Evolutionary conservation across 352 stramenopile genomes (phyloP), one percentile per base, ranked within the genome.

Genomic region (Phytophthora hybrid): DNA sequence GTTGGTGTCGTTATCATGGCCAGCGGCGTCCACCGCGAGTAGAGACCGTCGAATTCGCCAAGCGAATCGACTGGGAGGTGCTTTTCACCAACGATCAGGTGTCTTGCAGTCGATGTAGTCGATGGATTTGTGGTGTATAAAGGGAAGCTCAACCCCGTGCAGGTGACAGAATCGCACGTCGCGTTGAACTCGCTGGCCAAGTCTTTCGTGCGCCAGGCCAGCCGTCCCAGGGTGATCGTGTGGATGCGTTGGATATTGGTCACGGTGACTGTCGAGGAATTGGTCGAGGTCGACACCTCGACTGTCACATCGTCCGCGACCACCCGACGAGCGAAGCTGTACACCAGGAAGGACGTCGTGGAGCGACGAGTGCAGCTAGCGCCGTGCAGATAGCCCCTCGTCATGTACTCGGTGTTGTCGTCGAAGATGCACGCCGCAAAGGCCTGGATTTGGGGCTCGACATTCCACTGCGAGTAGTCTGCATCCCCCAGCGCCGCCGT

Each of bases 271-370:
- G 69, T 47, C 5, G 71, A 71, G 11, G 41, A 56, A 63, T 66
- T 67, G 51, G 14, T 72, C 47, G 68, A 58, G 16, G 31, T 70
- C 46, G 37, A 63, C 29, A n/a, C 10, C 8, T 68, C 66, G 47
- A 77, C 59, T 10, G 63, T 63, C 69, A 87, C 63, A 1, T 73
- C 59, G 47, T 86, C 78, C 3, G 73, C 82, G 9, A 83, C 49
- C 5, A 88, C 83, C 19, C 80, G 71, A 26, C 78, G 82, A 5
- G 56, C 76, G 19, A 88, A 73, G 44, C 78, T 81, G 51, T 84
- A 82, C 52, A 91, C 71, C 10, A 89, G 69, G 71, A 90, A 79
- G 1, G 79, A 85, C 34, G 77, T 77, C 11, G 79, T 67, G 5
- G 76, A 73, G 10, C 69, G 73, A 9, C 46, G 46, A 34, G 59